Percentiles rank a stretch among this genome's conserved stretches.
Conservation (phyloP, 495 filamentous ascomycete species). For the Lophiostoma macrostomum region DNA sequence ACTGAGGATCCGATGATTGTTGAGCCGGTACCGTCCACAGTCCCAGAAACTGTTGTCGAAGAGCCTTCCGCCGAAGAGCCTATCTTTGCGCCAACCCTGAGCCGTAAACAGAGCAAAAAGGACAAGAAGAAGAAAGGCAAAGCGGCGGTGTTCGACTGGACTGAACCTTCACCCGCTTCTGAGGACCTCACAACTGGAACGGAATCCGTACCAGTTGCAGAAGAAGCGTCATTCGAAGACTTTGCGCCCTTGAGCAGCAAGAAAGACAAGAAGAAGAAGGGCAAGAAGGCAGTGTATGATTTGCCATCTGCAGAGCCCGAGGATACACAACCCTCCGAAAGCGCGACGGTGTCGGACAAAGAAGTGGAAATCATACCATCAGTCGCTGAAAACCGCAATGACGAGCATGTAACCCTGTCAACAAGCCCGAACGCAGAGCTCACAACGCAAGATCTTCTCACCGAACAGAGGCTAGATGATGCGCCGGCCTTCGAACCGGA, state of each 20-base stretch:
- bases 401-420: background rate
- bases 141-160: too few species aligned
- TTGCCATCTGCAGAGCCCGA: background rate
- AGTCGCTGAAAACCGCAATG: background rate
- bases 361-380: too few species aligned
- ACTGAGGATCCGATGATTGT: background rate
- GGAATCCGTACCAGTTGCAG: too few species aligned
- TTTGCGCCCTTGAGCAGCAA: too few species aligned
- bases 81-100: background rate
- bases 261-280: conserved; percentile 33
- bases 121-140: conserved; percentile 17
- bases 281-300: conserved; percentile 28
- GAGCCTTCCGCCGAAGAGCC: background rate
- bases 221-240: too few species aligned
- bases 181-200: background rate
- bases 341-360: background rate
- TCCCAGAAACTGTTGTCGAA: background rate
- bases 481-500: too few species aligned
- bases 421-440: background rate
- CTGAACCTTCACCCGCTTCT: background rate
- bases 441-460: too few species aligned
- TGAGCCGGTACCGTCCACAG: background rate
- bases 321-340: background rate
- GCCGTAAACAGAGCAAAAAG: conserved; percentile 23
- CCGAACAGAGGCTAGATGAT: too few species aligned